Base-by-base conservation (phyloP, 768 basidiomycete species). In the Gautieria morchelliformis region DNA sequence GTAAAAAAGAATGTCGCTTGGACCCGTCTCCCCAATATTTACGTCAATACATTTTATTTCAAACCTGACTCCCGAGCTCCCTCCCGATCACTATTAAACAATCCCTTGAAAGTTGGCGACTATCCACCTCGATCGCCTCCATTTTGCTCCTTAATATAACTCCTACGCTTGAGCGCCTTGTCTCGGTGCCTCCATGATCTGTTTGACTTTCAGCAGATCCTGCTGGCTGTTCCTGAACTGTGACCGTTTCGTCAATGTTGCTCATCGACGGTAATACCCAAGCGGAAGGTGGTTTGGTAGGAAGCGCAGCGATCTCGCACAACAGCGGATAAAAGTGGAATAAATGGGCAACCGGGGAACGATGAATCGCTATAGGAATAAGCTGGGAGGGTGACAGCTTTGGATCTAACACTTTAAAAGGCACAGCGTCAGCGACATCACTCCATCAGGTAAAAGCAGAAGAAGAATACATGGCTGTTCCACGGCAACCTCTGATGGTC, bases 301-400 rank as follows among this genome's bases (percentile, higher is more conserved):
- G 81, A 56, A 85, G 79, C 1, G 90, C 82, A 8, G 80, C 84
- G 48, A 95, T 85, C 63, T 92, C 84, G 62, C 87, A 87, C 4
- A 96, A 68, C 2, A 88, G 71, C 0, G 81, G 72, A 65, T 94
- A 94, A 58, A 95, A 84, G 65, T 93, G 84, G 77, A 95, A 95
- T 11, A 98, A 72, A 64, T 95, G 93, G 0, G 87, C 92, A 15
- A 82, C 77, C 0, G 82, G 68, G 1, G 93, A 93, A 1, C 88
- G 81, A 62, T 81, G 82, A 12, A 87, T 80, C 0, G 86, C 80
- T 59, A 91, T 84, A 0, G 83, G 75, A 20, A 94, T 76, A 3
- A 89, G 72, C 12, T 72, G 71, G 12, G 80, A 71, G 0, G 84
- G 79, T 1, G 75, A 68, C 17, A 79, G 65, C 1, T 73, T 68